Evolutionary conservation across 208 protist genomes (phyloP).

Genomic region (Naegleria fowleri): DNA sequence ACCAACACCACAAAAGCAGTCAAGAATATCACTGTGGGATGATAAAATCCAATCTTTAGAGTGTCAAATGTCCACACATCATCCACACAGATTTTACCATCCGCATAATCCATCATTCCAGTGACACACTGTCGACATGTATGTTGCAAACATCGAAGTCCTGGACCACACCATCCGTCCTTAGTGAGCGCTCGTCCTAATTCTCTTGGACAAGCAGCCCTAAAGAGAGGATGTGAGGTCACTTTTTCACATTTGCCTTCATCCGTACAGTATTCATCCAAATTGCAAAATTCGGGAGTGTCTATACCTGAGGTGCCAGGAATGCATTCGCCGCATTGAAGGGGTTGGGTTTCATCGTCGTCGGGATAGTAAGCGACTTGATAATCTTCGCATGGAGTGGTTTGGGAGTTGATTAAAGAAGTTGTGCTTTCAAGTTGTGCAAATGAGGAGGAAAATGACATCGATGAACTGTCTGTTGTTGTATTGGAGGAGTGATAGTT

Average conservation of each 20-base stretch:
- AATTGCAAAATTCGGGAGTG: not conserved
- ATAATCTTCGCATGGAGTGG: not conserved
- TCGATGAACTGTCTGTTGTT: too few relatives aligned
- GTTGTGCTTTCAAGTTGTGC: too few relatives aligned
- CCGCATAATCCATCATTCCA: not conserved
- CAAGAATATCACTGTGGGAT: not conserved
- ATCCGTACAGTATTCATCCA: not conserved
- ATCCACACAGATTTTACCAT: not conserved
- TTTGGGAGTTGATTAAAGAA: too few relatives aligned
- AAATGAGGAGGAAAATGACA: too few relatives aligned
- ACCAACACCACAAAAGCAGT: not conserved
- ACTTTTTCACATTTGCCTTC: not conserved
- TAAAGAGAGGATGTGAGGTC: not conserved
- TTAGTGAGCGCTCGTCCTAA: not conserved
- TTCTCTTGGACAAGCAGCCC: not conserved
- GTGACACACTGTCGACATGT: not conserved
- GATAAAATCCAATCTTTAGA: not conserved
- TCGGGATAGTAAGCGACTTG: not conserved
- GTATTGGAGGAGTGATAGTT: too few relatives aligned
- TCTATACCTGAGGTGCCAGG: not conserved
- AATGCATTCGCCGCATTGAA: not conserved
- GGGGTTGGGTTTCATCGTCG: not conserved
- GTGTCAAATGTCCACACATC: not conserved
- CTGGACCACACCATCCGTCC: not conserved
- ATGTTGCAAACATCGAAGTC: not conserved